Evolutionary conservation across 495 filamentous ascomycete species (phyloP).

Genomic region (Delitschia confertaspora): DNA sequence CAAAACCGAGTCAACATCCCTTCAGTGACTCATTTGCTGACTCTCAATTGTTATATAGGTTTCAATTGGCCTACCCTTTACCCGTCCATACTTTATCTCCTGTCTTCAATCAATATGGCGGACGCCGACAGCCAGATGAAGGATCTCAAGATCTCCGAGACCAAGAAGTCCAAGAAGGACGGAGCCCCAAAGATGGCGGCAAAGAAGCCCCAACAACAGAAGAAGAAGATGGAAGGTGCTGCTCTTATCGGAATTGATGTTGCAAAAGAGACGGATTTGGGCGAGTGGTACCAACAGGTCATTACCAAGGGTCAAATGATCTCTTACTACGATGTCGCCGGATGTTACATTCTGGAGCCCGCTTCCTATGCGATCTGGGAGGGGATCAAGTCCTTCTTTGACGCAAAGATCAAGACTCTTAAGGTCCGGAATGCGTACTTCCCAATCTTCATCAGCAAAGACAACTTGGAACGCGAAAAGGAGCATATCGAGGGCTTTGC

Average conservation of each 20-base stretch:
- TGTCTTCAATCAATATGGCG: slow-evolving; percentile 15
- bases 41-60: too few relatives aligned
- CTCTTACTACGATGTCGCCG: slow-evolving; percentile 88
- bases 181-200: slow-evolving; percentile 5
- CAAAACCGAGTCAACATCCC: too few relatives aligned
- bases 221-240: slow-evolving; percentile 43
- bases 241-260: slow-evolving; percentile 79
- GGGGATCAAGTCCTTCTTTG: slow-evolving; percentile 82
- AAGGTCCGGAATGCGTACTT: slow-evolving; percentile 94
- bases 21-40: too few relatives aligned
- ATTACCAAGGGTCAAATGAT: slow-evolving; percentile 92
- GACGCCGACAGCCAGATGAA: slow-evolving; percentile 20
- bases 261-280: slow-evolving; percentile 76
- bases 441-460: slow-evolving; percentile 75
- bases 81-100: background rate
- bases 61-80: background rate
- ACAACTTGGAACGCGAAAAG: slow-evolving; percentile 89
- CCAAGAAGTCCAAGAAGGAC: slow-evolving; percentile 19
- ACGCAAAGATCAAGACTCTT: slow-evolving; percentile 72
- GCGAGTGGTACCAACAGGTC: slow-evolving; percentile 91
- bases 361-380: slow-evolving; percentile 89
- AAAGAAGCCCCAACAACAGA: slow-evolving; percentile 21
- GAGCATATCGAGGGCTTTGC: slow-evolving; percentile 96
- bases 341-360: slow-evolving; percentile 82
- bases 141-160: slow-evolving; percentile 19